Conservation (phyloP, 2,329 filamentous ascomycete genomes). For the Diaporthe citrichinensis region DNA sequence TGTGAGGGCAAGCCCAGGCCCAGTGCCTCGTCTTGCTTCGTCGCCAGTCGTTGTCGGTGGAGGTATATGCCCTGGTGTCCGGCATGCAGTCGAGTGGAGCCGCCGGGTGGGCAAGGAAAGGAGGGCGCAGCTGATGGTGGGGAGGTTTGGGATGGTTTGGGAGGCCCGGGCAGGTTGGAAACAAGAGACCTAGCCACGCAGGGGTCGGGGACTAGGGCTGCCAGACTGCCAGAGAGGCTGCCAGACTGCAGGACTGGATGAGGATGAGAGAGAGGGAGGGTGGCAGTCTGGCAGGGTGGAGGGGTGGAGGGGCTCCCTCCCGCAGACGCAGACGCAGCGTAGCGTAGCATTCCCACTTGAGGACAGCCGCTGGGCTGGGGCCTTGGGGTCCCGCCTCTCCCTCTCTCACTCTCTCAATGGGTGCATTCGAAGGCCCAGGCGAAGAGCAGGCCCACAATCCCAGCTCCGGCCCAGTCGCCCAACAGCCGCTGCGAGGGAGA, state of each 20-base stretch:
- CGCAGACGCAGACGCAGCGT: constrained; percentile 22
- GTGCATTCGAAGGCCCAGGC: background rate
- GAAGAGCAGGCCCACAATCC: constrained; percentile 16
- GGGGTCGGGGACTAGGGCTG: constrained; percentile 27
- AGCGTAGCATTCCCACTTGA: constrained; percentile 6
- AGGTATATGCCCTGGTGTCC: constrained; percentile 27
- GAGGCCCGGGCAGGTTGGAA: constrained; percentile 27
- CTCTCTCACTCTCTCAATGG: background rate
- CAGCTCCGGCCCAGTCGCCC: constrained; percentile 33
- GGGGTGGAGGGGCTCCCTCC: constrained; percentile 35
- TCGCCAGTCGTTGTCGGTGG: constrained; percentile 37
- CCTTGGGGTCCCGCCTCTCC: constrained; percentile 20
- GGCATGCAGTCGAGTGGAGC: constrained; percentile 38
- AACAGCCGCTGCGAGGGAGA: constrained; percentile 35
- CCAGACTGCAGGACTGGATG: background rate
- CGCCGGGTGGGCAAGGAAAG: constrained; percentile 37
- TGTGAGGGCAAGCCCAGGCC: constrained; percentile 14
- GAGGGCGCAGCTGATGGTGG: constrained; percentile 39
- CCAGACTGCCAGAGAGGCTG: constrained; percentile 17
- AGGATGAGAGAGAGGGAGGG: background rate
- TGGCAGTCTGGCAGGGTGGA: constrained; percentile 17
- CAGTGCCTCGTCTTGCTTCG: constrained; percentile 33
- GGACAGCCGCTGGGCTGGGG: constrained; percentile 27
- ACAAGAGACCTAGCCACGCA: constrained; percentile 36
- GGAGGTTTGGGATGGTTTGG: constrained; percentile 26